Base-by-base conservation (phyloP, 805 yeast species). In the Zygosaccharomyces rouxii region DNA sequence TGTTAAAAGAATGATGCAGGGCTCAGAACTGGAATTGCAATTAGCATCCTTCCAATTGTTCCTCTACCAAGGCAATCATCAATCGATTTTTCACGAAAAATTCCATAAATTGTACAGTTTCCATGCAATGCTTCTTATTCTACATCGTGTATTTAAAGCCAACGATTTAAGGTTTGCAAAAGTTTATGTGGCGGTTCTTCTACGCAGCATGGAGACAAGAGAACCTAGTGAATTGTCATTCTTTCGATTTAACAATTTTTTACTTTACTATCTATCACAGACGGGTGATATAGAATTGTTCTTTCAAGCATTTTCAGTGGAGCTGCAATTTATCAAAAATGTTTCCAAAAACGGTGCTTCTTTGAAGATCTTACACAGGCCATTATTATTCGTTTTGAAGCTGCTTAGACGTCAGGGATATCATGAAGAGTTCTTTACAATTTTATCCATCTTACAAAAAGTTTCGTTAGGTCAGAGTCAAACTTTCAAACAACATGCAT, bases 11-110 rank as follows among this genome's bases (percentile, higher is more conserved):
- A 33, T 65, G 35, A 45, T 66, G 43, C 56, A 57, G 21, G 67
- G 67, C 3, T 59, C 67, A 5, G 59, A 62, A 39, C 43, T 57
- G 29, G 68, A 65, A 25, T 40, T 44, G 13, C 58, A 58, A 43
- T 40, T 63, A 23, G 65, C 55, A 1, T 57, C 67, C 2, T 61
- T 65, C 40, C 62, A 61, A 43, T 40, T 53, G 19, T 65, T 62
- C 42, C 29, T 63, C 10, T 48, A 55, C 26, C 44, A 54, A 5
- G 47, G 47, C 11, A 46, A 48, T 13, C 54, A 50, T 6, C 50
- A 45, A n/a, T 42, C 46, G 1, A 46, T 49, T 4, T 56, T 54
- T 40, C 21, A 43, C 16, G 37, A 46, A 7, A 59, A 58, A 40
- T 61, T 65, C 33, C 47, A 45, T 25, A 55, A 48, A 38, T 44